A percentile compares a stretch with the other conserved stretches of the same genome.
phyloP scores from a whole-genome alignment of 768 basidiomycete species.

The Hortiboletus flavorubellus region DNA sequence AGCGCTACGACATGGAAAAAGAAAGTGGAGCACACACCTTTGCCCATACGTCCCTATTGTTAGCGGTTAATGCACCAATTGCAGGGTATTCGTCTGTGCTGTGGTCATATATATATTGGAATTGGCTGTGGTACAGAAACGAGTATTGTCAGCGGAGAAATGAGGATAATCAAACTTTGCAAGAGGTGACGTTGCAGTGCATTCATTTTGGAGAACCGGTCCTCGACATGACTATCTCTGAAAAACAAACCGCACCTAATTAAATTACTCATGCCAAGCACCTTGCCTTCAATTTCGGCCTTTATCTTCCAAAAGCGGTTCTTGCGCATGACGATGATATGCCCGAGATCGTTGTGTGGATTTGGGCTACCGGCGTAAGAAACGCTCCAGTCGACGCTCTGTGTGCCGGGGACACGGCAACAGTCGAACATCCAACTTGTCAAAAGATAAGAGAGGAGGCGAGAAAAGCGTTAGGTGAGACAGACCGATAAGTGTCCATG shows the following conservation, averaged over 20 bases:
- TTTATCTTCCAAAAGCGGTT: slow-evolving; percentile 84
- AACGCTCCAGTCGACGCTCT: slow-evolving; percentile 75
- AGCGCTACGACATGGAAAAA: neutral
- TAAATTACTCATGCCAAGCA: slow-evolving; percentile 64
- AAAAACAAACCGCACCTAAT: slow-evolving; percentile 44
- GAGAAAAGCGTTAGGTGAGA: neutral
- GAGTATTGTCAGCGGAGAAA: neutral
- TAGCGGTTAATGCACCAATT: slow-evolving; percentile 73
- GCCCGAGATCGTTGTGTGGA: slow-evolving; percentile 52
- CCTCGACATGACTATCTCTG: neutral
- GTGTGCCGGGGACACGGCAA: slow-evolving; percentile 70
- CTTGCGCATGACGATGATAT: slow-evolving; percentile 82
- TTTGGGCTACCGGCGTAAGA: slow-evolving; percentile 53
- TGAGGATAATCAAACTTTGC: neutral
- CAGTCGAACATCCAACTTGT: slow-evolving; percentile 91
- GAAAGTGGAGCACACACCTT: slow-evolving; percentile 45
- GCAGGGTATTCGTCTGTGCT: slow-evolving; percentile 62
- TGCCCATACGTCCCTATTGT: slow-evolving; percentile 86
- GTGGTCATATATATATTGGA: slow-evolving; percentile 67
- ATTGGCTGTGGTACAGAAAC: slow-evolving; percentile 47
- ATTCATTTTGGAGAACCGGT: neutral
- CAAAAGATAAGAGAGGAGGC: neutral
- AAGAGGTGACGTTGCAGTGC: neutral
- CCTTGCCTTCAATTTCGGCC: slow-evolving; percentile 47
- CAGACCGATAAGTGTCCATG: slow-evolving; percentile 83